Evolutionary conservation across 2,329 filamentous ascomycete genomes (phyloP), one percentile per base, ranked within the genome.

Genomic region (Cadophora luteo-olivacea): DNA sequence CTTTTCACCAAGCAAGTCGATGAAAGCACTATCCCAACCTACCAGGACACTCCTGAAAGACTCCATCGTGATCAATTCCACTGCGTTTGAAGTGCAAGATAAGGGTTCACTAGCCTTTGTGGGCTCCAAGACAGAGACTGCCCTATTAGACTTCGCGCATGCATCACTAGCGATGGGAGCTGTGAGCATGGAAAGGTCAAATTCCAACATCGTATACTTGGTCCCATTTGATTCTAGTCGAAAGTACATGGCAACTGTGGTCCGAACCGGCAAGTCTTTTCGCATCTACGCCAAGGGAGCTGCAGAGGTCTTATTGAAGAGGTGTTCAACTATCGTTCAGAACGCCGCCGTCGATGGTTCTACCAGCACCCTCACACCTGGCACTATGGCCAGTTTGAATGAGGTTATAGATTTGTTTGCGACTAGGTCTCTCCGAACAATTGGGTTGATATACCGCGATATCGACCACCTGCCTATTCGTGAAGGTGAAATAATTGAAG

Each of bases 121-220:
- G 70, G 91, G 91, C 36, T 93, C 91, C 9, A 93, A 93, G 80
- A 94, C 91, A 0, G 91, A 94, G 76, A 92, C 90, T 1, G 91
- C 91, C 22, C 82, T 94, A 11, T 83, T 94, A 19, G 82, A 84
- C 33, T 92, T 93, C 75, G 89, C 89, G 25, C 84, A 85, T 55
- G 87, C 91, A 58, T 82, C 87, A 74, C 81, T 93, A 16, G 89
- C 84, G 51, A 88, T 93, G 82, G 86, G 85, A 6, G 82, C 85
- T 0, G 79, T 92, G 14, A 81, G 81, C 57, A 83, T 89, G 69
- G 89, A 89, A 73, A 84, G 91, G n/a, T 83, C 87, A n/a, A 91
- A 90, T 72, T 84, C 84, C 45, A 83, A 86, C 48, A 80, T 91
- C 49, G 82, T 81, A 14, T 84, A 88, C 72, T 79, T 89, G 48